Percentiles rank a stretch among this genome's conserved stretches.
Evolutionary conservation across 1,284 basidiomycete genomes (phyloP).

Genomic region (Chondrostereum purpureum): DNA sequence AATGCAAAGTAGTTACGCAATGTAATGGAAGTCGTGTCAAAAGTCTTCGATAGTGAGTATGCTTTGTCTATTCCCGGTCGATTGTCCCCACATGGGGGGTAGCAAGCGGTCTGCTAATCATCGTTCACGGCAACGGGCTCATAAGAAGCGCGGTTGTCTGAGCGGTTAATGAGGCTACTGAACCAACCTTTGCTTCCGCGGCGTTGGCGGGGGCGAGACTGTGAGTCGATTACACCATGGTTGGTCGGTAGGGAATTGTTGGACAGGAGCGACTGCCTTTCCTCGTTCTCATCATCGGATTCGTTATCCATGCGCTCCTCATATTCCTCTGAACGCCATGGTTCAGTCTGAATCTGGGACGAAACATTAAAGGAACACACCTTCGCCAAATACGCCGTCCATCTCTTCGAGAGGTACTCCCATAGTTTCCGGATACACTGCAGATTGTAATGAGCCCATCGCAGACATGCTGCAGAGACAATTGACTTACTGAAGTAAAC

Average conservation of each 20-base stretch:
- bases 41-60: too few relatives aligned
- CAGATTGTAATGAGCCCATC: conserved; percentile 8
- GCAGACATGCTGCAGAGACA: conserved; percentile 3
- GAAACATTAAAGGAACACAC: conserved; percentile 27
- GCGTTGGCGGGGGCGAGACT: conserved; percentile 19
- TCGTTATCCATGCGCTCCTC: conserved; percentile 67
- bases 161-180: conserved; percentile 43
- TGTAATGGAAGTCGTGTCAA: too few relatives aligned
- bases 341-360: conserved; percentile 1
- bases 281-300: conserved; percentile 32
- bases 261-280: conserved; percentile 53
- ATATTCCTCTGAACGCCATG: conserved; percentile 37
- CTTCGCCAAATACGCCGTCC: conserved; percentile 80
- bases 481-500: conserved; percentile 66
- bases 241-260: conserved; percentile 27
- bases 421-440: conserved; percentile 80
- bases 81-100: too few relatives aligned
- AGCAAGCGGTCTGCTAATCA: too few relatives aligned
- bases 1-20: too few relatives aligned
- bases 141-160: conserved; percentile 39
- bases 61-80: too few relatives aligned
- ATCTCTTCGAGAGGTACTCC: conserved; percentile 78
- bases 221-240: conserved; percentile 26
- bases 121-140: conserved; percentile 44
- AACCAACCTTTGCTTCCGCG: conserved; percentile 35